A percentile compares a stretch with the other conserved stretches of the same genome.
phyloP scores from a whole-genome alignment of 192 early-diverging fungal genomes.

The Ramicandelaber brevisporus region DNA sequence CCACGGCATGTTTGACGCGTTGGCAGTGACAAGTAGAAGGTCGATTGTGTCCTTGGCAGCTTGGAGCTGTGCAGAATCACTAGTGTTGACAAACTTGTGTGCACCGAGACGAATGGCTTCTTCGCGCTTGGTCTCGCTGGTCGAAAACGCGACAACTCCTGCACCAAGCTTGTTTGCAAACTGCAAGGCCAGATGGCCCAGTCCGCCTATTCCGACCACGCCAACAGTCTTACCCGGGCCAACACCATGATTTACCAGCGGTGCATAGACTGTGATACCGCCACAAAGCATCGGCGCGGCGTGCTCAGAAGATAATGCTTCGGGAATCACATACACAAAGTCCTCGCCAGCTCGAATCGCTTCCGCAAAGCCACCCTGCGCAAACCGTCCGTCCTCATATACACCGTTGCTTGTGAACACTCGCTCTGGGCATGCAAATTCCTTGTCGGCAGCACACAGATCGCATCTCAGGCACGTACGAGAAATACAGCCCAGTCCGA shows the following conservation, averaged over 20 bases:
- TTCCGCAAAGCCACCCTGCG: constrained; percentile 8
- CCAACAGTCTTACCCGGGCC: constrained; percentile 21
- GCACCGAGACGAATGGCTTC: not conserved
- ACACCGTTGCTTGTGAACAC: constrained; percentile 1
- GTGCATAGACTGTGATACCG: constrained; percentile 16
- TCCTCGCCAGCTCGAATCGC: constrained; percentile 2
- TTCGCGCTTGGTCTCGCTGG: not conserved
- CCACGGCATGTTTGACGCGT: constrained; percentile 17
- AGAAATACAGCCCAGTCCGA: constrained; percentile 14
- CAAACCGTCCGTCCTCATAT: constrained; percentile 3
- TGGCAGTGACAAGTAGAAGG: constrained; percentile 1
- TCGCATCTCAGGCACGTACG: constrained; percentile 10
- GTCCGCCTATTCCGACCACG: constrained; percentile 41
- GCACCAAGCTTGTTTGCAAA: not conserved
- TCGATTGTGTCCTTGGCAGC: not conserved
- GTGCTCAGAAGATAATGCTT: constrained; percentile 2
- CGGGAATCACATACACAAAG: constrained; percentile 9
- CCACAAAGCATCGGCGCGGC: constrained; percentile 22
- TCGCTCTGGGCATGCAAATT: constrained; percentile 1
- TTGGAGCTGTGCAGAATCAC: not conserved
- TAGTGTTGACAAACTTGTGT: not conserved
- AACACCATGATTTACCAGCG: constrained; percentile 11
- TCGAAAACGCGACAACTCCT: not conserved
- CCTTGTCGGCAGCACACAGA: constrained; percentile 6
- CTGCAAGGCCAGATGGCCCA: constrained; percentile 9